A percentile compares a stretch with the other conserved stretches of the same genome.
Evolutionary conservation across 78 protist species (phyloP).

Genomic region (Guillardia theta): DNA sequence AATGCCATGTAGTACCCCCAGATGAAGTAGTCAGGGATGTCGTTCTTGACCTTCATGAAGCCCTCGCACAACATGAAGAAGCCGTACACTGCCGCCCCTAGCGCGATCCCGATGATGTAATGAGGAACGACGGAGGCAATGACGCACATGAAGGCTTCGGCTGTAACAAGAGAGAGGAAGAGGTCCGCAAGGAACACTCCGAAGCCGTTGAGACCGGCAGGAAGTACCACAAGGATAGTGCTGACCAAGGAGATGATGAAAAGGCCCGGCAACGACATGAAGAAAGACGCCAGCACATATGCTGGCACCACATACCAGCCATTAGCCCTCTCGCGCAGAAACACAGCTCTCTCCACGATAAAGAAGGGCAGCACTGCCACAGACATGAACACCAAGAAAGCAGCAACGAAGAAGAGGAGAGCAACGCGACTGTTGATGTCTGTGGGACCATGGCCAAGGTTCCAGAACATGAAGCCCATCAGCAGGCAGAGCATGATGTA

Average conservation of each 20-base stretch:
- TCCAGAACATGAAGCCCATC: not conserved
- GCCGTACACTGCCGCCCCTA: not conserved
- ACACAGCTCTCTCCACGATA: not conserved
- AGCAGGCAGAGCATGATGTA: not conserved
- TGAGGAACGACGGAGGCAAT: constrained; percentile 9
- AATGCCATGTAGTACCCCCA: constrained; percentile 8
- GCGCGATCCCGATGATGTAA: constrained; percentile 37
- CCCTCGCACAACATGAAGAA: constrained; percentile 38
- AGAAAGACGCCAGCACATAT: not conserved
- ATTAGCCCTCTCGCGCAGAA: not conserved
- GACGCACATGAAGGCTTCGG: not conserved
- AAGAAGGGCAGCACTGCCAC: constrained; percentile 43
- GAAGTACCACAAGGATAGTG: not conserved
- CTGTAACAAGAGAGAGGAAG: not conserved
- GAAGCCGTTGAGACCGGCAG: not conserved
- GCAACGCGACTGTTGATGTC: not conserved
- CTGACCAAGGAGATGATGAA: not conserved
- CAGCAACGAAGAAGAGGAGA: not conserved
- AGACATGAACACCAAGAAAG: not conserved
- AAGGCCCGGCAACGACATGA: not conserved
- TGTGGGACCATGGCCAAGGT: not conserved
- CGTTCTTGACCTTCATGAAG: not conserved
- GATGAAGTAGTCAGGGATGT: not conserved
- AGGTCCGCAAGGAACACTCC: not conserved
- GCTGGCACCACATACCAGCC: not conserved